These are phyloP conservation scores for Clitopilus passeckerianus DNA, from an alignment of 768 basidiomycete species.

Conservation along the genomic window DNA sequence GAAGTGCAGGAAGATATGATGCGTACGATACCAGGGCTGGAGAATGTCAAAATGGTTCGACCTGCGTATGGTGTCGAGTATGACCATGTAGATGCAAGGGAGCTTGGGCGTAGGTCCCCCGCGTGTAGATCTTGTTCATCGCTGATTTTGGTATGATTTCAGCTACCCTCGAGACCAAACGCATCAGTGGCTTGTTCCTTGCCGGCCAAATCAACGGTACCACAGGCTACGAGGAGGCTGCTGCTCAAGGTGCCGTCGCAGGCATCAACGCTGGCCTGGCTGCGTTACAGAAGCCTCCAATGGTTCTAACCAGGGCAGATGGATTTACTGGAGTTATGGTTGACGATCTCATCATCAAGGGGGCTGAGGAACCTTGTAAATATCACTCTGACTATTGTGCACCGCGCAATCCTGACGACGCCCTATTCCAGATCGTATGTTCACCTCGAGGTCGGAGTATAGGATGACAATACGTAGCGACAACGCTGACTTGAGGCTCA, in stretches of 20 bases:
- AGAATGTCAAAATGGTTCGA: slow-evolving; percentile 75
- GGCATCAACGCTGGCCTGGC: slow-evolving; percentile 84
- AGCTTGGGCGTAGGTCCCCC: slow-evolving; percentile 58
- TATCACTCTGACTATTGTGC: slow-evolving; percentile 6
- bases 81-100: slow-evolving; percentile 84
- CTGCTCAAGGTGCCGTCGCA: slow-evolving; percentile 84
- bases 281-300: slow-evolving; percentile 46
- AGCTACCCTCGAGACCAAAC: slow-evolving; percentile 85
- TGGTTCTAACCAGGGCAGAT: slow-evolving; percentile 77
- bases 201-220: slow-evolving; percentile 93
- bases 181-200: slow-evolving; percentile 82
- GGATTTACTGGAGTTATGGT: slow-evolving; percentile 89
- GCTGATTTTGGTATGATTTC: background rate
- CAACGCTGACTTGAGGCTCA: slow-evolving; percentile 83
- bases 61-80: slow-evolving; percentile 95
- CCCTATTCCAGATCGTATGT: slow-evolving; percentile 73
- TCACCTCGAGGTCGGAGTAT: slow-evolving; percentile 88
- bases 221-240: slow-evolving; percentile 93
- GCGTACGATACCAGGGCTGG: slow-evolving; percentile 79
- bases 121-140: background rate
- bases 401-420: background rate
- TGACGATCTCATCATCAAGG: slow-evolving; percentile 85
- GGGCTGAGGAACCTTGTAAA: slow-evolving; percentile 88
- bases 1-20: slow-evolving; percentile 83
- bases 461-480: slow-evolving; percentile 85